Percentiles rank a stretch among this genome's conserved stretches.
phyloP scores from a whole-genome alignment of 371 early-diverging fungal genomes.

The Mucor piriformis region DNA sequence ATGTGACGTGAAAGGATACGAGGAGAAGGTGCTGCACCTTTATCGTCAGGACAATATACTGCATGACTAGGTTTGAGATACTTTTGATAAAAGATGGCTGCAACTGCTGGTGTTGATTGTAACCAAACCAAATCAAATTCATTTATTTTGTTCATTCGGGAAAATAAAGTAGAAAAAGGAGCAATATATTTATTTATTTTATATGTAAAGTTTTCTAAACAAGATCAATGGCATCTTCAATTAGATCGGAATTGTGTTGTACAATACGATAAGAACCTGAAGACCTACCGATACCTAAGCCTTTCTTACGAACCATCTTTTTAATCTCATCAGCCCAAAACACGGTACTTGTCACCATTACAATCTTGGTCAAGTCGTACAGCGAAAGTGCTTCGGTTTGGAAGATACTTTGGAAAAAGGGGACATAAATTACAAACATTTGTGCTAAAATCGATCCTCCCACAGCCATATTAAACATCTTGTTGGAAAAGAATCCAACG shows the following conservation, averaged over 20 bases:
- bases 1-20: not conserved
- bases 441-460: slow-evolving; percentile 84
- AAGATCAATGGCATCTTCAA: slow-evolving; percentile 29
- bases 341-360: slow-evolving; percentile 69
- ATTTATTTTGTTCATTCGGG: not conserved
- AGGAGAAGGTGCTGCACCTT: too few species aligned
- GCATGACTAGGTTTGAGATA: not conserved
- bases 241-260: slow-evolving; percentile 19
- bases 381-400: slow-evolving; percentile 85
- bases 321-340: slow-evolving; percentile 78
- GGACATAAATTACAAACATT: slow-evolving; percentile 85
- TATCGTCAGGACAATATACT: not conserved
- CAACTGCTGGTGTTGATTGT: not conserved
- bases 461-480: slow-evolving; percentile 86
- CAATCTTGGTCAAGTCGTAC: slow-evolving; percentile 70
- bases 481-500: slow-evolving; percentile 83
- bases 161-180: not conserved
- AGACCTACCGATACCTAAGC: slow-evolving; percentile 9
- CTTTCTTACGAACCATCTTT: slow-evolving; percentile 23
- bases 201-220: slow-evolving; percentile 13
- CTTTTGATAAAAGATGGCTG: not conserved
- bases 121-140: not conserved
- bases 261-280: slow-evolving; percentile 25
- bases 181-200: too few species aligned
- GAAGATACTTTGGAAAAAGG: slow-evolving; percentile 90